A percentile compares a stretch with the other conserved stretches of the same genome.
Evolutionary conservation across 2,329 filamentous ascomycete genomes (phyloP).

Genomic region (Epichloe brachyelytri): DNA sequence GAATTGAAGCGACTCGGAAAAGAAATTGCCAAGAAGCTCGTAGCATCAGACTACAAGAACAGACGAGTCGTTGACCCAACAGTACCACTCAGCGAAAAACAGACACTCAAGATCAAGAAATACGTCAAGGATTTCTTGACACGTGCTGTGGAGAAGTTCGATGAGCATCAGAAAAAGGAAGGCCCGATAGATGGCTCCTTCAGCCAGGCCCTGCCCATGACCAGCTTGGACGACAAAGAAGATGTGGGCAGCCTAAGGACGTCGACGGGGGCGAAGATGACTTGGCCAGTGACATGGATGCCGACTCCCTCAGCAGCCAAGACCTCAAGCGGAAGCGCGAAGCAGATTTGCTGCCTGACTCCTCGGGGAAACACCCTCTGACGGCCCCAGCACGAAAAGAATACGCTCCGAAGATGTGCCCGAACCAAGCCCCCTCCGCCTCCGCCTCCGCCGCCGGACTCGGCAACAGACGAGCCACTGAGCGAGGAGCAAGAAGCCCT

Average conservation of each 20-base stretch:
- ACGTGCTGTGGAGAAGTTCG: constrained; percentile 67
- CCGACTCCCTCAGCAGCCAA: constrained; percentile 31
- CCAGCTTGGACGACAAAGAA: not conserved
- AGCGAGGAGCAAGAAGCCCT: constrained; percentile 27
- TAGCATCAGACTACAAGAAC: constrained; percentile 84
- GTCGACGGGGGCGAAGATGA: constrained; percentile 9
- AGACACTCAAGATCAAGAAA: constrained; percentile 69
- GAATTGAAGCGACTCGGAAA: constrained; percentile 50
- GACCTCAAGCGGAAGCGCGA: constrained; percentile 54
- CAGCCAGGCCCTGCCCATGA: constrained; percentile 1
- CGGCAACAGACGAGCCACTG: constrained; percentile 21
- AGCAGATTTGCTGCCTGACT: constrained; percentile 20
- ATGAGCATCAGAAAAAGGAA: constrained; percentile 50
- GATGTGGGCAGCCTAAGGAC: not conserved
- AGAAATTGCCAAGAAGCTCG: constrained; percentile 73
- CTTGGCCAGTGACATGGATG: constrained; percentile 24
- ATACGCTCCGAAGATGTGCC: constrained; percentile 33
- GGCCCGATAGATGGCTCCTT: constrained; percentile 1
- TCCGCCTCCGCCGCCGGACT: constrained; percentile 32
- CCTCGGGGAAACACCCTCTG: constrained; percentile 36
- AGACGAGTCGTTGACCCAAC: constrained; percentile 74
- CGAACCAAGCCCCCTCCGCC: constrained; percentile 31
- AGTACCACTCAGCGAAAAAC: constrained; percentile 55
- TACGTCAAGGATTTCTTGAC: constrained; percentile 80
- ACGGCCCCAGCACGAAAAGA: constrained; percentile 43